A percentile compares a stretch with the other conserved stretches of the same genome.
phyloP scores from a whole-genome alignment of 2,329 filamentous ascomycete species.

The Ophioceras dolichostomum region DNA sequence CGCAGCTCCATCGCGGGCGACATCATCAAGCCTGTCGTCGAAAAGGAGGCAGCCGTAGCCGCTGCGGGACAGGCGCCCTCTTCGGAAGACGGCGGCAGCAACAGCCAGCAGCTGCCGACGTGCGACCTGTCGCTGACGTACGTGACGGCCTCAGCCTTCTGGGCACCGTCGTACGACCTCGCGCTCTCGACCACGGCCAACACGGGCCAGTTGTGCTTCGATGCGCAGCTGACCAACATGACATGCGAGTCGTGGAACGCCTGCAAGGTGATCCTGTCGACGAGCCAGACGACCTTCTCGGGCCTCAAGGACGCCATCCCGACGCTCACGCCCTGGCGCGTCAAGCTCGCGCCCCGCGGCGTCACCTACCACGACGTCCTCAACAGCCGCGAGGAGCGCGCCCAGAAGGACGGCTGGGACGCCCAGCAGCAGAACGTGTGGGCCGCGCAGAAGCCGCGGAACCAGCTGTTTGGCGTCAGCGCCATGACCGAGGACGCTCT shows the following conservation, averaged over 20 bases:
- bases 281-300: slow-evolving; percentile 46
- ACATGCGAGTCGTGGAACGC: slow-evolving; percentile 53
- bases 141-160: slow-evolving; percentile 43
- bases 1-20: slow-evolving; percentile 39
- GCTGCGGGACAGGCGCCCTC: slow-evolving; percentile 11
- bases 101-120: too few species aligned
- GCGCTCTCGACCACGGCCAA: slow-evolving; percentile 43
- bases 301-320: slow-evolving; percentile 44
- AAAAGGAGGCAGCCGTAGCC: slow-evolving; percentile 32
- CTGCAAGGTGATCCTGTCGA: slow-evolving; percentile 48
- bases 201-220: slow-evolving; percentile 43
- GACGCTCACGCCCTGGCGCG: slow-evolving; percentile 40
- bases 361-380: slow-evolving; percentile 15
- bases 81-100: too few species aligned
- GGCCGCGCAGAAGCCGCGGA: slow-evolving; percentile 16
- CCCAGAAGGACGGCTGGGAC: slow-evolving; percentile 16
- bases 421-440: slow-evolving; percentile 11
- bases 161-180: slow-evolving; percentile 50
- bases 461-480: slow-evolving; percentile 20
- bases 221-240: slow-evolving; percentile 48
- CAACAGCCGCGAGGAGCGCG: slow-evolving; percentile 25
- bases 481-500: not conserved
- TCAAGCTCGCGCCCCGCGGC: slow-evolving; percentile 29
- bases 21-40: slow-evolving; percentile 34
- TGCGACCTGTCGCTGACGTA: slow-evolving; percentile 45